Evolutionary conservation across 2,329 filamentous ascomycete genomes (phyloP).

Genomic region (Pestalotiopsis sp.): DNA sequence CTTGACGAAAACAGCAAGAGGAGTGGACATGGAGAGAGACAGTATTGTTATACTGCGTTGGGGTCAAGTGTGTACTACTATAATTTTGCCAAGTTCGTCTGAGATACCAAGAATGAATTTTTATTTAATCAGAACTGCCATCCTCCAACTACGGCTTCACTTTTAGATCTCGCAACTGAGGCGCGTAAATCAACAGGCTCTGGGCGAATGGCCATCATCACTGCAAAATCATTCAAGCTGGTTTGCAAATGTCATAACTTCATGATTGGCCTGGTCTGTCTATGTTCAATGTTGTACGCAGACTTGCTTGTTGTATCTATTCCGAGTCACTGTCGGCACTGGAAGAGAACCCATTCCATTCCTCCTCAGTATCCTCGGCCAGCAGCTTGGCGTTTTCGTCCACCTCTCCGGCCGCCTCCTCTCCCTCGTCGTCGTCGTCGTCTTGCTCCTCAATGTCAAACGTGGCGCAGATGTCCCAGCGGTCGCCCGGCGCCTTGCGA

Average conservation of each 20-base stretch:
- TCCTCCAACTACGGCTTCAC: neutral
- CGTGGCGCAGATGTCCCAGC: conserved; percentile 85
- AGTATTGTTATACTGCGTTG: too few relatives aligned
- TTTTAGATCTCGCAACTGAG: neutral
- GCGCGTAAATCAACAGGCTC: neutral
- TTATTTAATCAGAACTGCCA: too few relatives aligned
- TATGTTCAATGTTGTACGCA: neutral
- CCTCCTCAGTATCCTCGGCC: conserved; percentile 51
- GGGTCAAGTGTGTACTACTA: too few relatives aligned
- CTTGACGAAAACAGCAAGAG: too few relatives aligned
- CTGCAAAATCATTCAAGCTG: neutral
- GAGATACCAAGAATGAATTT: too few relatives aligned
- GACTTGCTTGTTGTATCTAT: neutral
- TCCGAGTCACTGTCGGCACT: conserved; percentile 8
- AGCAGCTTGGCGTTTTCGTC: conserved; percentile 26
- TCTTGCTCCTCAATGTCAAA: conserved; percentile 69
- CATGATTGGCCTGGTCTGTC: neutral
- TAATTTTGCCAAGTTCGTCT: too few relatives aligned
- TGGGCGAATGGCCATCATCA: neutral
- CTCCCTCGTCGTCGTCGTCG: conserved; percentile 32
- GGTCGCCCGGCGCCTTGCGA: conserved; percentile 76
- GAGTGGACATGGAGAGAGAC: too few relatives aligned
- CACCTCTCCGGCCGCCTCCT: conserved; percentile 29
- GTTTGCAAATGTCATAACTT: neutral
- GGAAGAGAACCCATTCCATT: conserved; percentile 59